Conservation (phyloP, 495 filamentous ascomycete species). For the Aspergillus nidulans region DNA sequence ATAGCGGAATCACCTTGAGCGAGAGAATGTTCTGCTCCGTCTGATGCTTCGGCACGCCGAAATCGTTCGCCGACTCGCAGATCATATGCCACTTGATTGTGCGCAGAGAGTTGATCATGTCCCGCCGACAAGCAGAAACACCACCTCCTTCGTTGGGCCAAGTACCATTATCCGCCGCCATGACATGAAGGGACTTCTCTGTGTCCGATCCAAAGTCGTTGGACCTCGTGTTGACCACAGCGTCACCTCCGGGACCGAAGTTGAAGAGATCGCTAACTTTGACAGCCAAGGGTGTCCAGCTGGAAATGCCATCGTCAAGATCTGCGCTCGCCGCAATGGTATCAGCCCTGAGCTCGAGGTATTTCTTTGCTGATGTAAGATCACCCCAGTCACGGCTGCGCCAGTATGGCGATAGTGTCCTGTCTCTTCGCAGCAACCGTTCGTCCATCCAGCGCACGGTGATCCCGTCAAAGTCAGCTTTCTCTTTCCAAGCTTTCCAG, state of each 20-base stretch:
- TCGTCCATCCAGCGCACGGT: slow-evolving; percentile 62
- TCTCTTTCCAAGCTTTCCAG: slow-evolving; percentile 63
- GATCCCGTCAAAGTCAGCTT: slow-evolving; percentile 55
- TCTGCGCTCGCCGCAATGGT: slow-evolving; percentile 59
- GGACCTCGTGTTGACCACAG: slow-evolving; percentile 39
- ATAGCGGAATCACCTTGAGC: slow-evolving; percentile 60
- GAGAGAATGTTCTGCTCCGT: slow-evolving; percentile 63
- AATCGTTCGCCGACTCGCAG: slow-evolving; percentile 63
- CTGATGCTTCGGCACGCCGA: slow-evolving; percentile 61
- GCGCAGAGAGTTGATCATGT: slow-evolving; percentile 59
- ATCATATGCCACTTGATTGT: slow-evolving; percentile 65
- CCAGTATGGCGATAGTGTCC: slow-evolving; percentile 56
- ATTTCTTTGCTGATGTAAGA: slow-evolving; percentile 49
- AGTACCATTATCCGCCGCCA: slow-evolving; percentile 60
- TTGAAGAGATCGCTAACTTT: slow-evolving; percentile 60
- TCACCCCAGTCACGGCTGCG: slow-evolving; percentile 50
- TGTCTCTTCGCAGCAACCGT: slow-evolving; percentile 51
- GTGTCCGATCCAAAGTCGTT: slow-evolving; percentile 47
- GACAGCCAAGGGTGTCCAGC: slow-evolving; percentile 57
- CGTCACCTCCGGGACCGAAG: slow-evolving; percentile 61
- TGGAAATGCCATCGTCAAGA: slow-evolving; percentile 54
- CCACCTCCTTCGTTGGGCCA: slow-evolving; percentile 66
- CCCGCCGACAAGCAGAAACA: slow-evolving; percentile 63
- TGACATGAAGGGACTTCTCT: slow-evolving; percentile 53
- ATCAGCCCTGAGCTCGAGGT: slow-evolving; percentile 52